Conservation (phyloP, 768 basidiomycete genomes). For the Pleurotus tuber-regium region DNA sequence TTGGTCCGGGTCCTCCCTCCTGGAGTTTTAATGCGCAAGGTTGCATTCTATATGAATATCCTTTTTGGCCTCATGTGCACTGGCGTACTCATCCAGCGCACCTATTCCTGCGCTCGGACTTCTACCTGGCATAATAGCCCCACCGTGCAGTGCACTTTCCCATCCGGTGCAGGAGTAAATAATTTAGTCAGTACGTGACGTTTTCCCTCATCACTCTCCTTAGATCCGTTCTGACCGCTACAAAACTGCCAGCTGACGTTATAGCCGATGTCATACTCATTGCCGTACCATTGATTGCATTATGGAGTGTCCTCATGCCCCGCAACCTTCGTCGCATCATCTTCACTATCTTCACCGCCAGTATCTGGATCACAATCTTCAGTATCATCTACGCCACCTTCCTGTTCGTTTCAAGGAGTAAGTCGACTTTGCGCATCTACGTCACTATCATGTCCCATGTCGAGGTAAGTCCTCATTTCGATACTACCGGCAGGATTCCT, state of each 20-base stretch:
- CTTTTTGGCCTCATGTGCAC: constrained; percentile 1
- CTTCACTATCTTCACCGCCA: constrained; percentile 10
- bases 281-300: constrained; percentile 3
- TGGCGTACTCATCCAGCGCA: neutral
- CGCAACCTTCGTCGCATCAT: constrained; percentile 11
- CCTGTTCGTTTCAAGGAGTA: neutral
- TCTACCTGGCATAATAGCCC: neutral
- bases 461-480: neutral
- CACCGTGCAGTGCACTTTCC: neutral
- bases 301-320: constrained; percentile 9
- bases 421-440: neutral
- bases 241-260: constrained; percentile 11
- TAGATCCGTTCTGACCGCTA: neutral
- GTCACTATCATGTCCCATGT: neutral
- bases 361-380: constrained; percentile 7
- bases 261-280: constrained; percentile 11
- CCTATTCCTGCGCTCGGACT: neutral
- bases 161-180: neutral
- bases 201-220: neutral
- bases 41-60: neutral
- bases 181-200: neutral
- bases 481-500: neutral
- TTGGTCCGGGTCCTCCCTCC: constrained; percentile 13
- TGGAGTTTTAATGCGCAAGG: neutral
- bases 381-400: constrained; percentile 7